These are phyloP conservation scores for Aspergillus hiratsukae DNA, from an alignment of 2,329 filamentous ascomycete species.

Conservation along the genomic window DNA sequence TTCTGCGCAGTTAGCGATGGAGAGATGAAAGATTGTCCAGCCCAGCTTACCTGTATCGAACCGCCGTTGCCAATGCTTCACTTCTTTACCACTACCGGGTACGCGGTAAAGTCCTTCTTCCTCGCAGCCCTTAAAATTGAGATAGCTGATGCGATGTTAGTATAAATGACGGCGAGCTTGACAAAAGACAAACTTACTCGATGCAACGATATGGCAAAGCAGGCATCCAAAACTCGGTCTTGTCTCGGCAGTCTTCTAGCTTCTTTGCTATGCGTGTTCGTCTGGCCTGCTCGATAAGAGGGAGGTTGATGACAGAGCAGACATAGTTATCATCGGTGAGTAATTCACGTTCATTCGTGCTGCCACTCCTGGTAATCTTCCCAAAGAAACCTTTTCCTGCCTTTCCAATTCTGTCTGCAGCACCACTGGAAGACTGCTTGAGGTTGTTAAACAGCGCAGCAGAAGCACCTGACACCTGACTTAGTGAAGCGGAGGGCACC, in stretches of 20 bases:
- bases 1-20: conserved; percentile 49
- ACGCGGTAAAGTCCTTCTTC: conserved; percentile 91
- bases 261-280: conserved; percentile 85
- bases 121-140: conserved; percentile 91
- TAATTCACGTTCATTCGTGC: conserved; percentile 62
- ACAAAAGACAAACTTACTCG: conserved; percentile 53
- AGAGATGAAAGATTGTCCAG: not conserved
- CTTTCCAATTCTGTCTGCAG: conserved; percentile 66
- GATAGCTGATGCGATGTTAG: conserved; percentile 53
- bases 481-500: conserved; percentile 43
- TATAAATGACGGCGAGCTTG: not conserved
- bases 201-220: conserved; percentile 93
- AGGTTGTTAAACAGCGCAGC: conserved; percentile 67
- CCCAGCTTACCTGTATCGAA: conserved; percentile 70
- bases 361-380: conserved; percentile 66
- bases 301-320: conserved; percentile 78
- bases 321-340: conserved; percentile 80
- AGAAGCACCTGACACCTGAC: conserved; percentile 52
- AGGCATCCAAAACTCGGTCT: conserved; percentile 99
- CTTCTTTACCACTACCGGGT: conserved; percentile 81
- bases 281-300: conserved; percentile 84
- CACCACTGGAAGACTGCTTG: conserved; percentile 66
- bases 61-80: conserved; percentile 87
- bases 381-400: conserved; percentile 79
- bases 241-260: conserved; percentile 81